These are phyloP conservation scores for Deinandra increscens DNA, from an alignment of 129 eudicot species.

Conservation along the genomic window DNA sequence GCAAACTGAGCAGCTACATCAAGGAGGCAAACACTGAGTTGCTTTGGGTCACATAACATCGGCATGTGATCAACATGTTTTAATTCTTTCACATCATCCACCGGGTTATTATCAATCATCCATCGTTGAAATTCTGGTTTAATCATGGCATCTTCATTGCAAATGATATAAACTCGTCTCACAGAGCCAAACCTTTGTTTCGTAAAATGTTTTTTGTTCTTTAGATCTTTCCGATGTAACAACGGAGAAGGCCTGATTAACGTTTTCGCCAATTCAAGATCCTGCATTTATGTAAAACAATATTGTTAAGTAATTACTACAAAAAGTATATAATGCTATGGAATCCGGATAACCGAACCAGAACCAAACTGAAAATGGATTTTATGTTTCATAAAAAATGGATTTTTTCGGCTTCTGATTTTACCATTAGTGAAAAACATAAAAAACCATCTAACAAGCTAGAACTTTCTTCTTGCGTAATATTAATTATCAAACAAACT, in stretches of 20 bases:
- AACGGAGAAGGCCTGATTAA: constrained; percentile 49
- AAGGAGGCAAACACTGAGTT: constrained; percentile 32
- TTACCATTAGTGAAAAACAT: too few relatives aligned
- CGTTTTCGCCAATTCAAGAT: constrained; percentile 42
- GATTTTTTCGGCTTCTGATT: too few relatives aligned
- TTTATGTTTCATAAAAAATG: too few relatives aligned
- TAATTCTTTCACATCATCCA: constrained; percentile 40
- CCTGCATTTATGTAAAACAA: constrained; percentile 22
- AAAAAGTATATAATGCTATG: too few relatives aligned
- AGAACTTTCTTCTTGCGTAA: too few relatives aligned
- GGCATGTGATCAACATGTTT: constrained; percentile 68
- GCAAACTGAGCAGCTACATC: constrained; percentile 15
- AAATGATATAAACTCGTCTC: constrained; percentile 40
- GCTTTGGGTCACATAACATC: constrained; percentile 53
- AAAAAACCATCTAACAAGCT: too few relatives aligned
- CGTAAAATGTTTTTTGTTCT: constrained; percentile 22
- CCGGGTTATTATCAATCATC: constrained; percentile 45
- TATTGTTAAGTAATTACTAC: too few relatives aligned
- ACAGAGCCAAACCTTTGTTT: constrained; percentile 49
- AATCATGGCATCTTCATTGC: constrained; percentile 42
- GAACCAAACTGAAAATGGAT: too few relatives aligned
- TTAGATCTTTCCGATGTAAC: constrained; percentile 32
- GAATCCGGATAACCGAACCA: too few relatives aligned
- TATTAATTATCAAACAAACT: too few relatives aligned
- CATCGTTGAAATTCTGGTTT: constrained; percentile 38